Base-by-base conservation (phyloP, 306 rosid genomes). In the Clitoria ternatea region DNA sequence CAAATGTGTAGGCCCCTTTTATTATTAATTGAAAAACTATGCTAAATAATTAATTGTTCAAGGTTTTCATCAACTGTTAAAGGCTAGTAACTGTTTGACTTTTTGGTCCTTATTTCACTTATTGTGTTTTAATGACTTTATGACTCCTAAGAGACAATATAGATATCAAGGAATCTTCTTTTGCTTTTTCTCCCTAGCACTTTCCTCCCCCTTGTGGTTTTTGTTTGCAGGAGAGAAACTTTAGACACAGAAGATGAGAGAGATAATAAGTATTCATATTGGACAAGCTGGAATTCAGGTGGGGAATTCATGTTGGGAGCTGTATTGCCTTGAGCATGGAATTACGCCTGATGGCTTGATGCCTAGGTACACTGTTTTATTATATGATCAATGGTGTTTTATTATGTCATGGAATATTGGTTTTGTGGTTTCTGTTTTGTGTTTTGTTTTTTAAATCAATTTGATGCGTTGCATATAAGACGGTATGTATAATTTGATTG, bases 211-310 rank as follows among this genome's bases (percentile, higher is more conserved):
- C 74, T 64, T 44, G 14, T 43, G 53, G 64, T 35, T 44, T 43
- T 61, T 65, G 62, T 54, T 53, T 30, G 47, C 54, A 42, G 53
- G 5, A 33, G 50, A 61, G 23, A 37, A 44, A 22, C 59, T 44
- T 44, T 73, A 72, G 19, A 26, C 54, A 57, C 23, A 44, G 27
- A 45, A 77, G 73, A 85, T 88, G 95, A 86, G 95, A 56, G 95
- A 88, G 76, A 67, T 88, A 35, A 80, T 88, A 24, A 88, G 95
- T 69, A 75, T 88, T 50, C 95, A 88, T 69, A 84, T 88, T 49
- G 95, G 95, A 23, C 95, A 88, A 70, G 95, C 95, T 61, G 95
- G 95, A 78, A 86, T 88, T 77, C 95, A 88, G 70, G 91, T 88
- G 7, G 95, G 95, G 14, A 88, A 88, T 76, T 84, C 95, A 19